Base-by-base conservation (phyloP, 2,329 filamentous ascomycete genomes). In the Penicillium sp. region DNA sequence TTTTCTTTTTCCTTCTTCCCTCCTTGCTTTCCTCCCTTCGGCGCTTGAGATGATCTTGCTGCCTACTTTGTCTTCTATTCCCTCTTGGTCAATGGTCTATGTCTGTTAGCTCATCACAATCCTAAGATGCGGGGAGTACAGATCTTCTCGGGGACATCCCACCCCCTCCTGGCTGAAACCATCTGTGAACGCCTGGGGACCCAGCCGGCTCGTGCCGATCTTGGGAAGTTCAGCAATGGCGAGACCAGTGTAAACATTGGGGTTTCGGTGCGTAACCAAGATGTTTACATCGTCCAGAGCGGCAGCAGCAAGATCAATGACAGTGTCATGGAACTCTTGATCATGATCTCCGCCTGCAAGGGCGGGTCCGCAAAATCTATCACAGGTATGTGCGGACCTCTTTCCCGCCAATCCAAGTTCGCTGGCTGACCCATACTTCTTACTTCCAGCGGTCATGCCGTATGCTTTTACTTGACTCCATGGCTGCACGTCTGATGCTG, bases 331-430 rank as follows among this genome's bases (percentile, higher is more conserved):
- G 93, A 98, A 77, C 80, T 98, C 66, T 80, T 98, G 66, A 97
- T 98, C 72, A 95, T 98, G 88, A 96, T 97, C 63, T 93, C 88
- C 57, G 93, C 93, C 60, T 98, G 93, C 79, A 97, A 96, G 72
- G 90, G 93, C 65, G 93, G 91, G 58, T 97, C 93, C 48, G 88
- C 93, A 55, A 95, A 90, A 75, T 95, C 93, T 64, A 87, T 97
- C 67, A 97, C 91, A 61, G 91, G 91, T 95, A 77, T 61, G 38
- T 24, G 8, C 43, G 47, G 21, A 21, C 45, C 35, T 33, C 19
- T 45, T 53, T 62, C 47, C 64, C 38, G 59, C 51, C 39, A 43
- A 51, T n/a, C n/a, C n/a, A n/a, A n/a, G n/a, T n/a, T n/a, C n/a
- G n/a, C n/a, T n/a, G n/a, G n/a, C n/a, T n/a, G n/a, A n/a, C n/a